Percentiles rank a stretch among this genome's conserved stretches.
Evolutionary conservation across 495 filamentous ascomycete species (phyloP).

Genomic region (Tuber magnatum): DNA sequence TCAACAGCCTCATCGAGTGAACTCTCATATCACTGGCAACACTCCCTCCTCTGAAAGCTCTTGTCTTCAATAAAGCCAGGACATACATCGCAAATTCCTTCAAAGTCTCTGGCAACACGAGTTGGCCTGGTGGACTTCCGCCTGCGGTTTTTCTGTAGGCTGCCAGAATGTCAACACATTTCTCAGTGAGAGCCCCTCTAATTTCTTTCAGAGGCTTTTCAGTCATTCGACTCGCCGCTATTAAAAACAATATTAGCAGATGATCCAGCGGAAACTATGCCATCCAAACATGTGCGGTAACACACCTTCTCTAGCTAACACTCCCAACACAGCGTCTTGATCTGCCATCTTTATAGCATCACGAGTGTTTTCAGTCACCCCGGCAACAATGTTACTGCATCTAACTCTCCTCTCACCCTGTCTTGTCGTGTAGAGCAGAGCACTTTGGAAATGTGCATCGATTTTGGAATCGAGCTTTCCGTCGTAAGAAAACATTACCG

Average conservation of each 20-base stretch:
- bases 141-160: conserved; percentile 84
- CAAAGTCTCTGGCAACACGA: conserved; percentile 89
- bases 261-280: not conserved
- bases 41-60: conserved; percentile 85
- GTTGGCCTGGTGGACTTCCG: conserved; percentile 81
- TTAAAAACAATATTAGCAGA: conserved; percentile 7
- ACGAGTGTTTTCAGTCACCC: conserved; percentile 72
- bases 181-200: conserved; percentile 74
- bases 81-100: conserved; percentile 98
- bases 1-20: conserved; percentile 84
- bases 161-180: conserved; percentile 88
- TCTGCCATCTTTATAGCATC: conserved; percentile 88
- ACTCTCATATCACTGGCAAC: conserved; percentile 88
- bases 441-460: conserved; percentile 96
- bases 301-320: conserved; percentile 80
- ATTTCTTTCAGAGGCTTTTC: conserved; percentile 81
- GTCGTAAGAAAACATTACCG: conserved; percentile 89
- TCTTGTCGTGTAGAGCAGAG: conserved; percentile 87
- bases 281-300: conserved; percentile 2
- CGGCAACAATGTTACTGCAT: conserved; percentile 87
- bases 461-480: conserved; percentile 93
- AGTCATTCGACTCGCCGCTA: conserved; percentile 69
- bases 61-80: conserved; percentile 81
- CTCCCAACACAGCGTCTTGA: conserved; percentile 80
- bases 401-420: conserved; percentile 83